A percentile compares a stretch with the other conserved stretches of the same genome.
phyloP scores from a whole-genome alignment of 257 asterid genomes.

The Solanum chiquidenum region DNA sequence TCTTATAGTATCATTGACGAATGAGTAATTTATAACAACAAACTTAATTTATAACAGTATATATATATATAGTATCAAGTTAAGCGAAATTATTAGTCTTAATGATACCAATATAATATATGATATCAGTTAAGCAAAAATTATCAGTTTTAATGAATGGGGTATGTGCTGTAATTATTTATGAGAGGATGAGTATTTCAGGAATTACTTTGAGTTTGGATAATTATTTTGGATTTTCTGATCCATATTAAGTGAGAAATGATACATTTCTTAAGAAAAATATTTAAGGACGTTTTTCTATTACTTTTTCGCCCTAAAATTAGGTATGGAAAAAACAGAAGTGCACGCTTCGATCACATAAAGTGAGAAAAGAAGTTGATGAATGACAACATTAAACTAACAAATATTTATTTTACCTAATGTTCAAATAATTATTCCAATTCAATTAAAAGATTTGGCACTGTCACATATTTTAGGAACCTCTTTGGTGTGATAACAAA shows the following conservation, averaged over 20 bases:
- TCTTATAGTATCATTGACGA: too few species aligned
- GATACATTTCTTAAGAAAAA: neutral
- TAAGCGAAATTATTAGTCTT: neutral
- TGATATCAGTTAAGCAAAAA: too few species aligned
- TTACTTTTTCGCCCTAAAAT: neutral
- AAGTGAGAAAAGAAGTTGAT: neutral
- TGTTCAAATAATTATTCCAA: neutral
- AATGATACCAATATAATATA: too few species aligned
- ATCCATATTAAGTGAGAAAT: neutral
- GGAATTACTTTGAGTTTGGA: neutral
- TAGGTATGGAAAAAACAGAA: neutral
- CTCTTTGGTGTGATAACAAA: neutral
- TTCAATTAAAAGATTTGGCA: too few species aligned
- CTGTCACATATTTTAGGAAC: neutral
- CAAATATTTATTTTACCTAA: neutral
- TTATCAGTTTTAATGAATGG: neutral
- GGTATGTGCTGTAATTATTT: too few species aligned
- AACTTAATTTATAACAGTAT: too few species aligned
- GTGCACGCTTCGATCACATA: neutral
- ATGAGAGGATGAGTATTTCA: neutral
- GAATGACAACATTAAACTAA: neutral
- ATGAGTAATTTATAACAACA: too few species aligned
- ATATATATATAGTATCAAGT: too few species aligned
- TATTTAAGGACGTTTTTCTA: neutral
- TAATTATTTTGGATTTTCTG: too few species aligned